Base-by-base conservation (phyloP, 2,329 filamentous ascomycete genomes). In the Rhytidhysteron rufulum region DNA sequence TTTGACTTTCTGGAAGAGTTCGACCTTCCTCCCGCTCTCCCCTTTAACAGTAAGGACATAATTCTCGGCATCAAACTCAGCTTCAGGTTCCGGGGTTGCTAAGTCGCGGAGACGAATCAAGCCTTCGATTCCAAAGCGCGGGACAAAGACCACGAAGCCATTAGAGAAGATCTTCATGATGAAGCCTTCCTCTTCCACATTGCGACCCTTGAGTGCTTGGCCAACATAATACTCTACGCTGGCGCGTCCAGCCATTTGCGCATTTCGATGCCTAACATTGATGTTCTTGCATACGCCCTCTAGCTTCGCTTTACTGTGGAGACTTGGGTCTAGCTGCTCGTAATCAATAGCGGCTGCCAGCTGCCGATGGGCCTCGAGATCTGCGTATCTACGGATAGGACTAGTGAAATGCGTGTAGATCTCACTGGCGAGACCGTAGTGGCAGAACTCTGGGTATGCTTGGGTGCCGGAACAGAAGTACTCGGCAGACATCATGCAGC, bases 341-440 rank as follows among this genome's bases (percentile, higher is more conserved):
- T 97, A 97, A 43, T 85, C 87, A 58, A 98, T 97, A 21, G 93
- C 90, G 8, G 93, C 91, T 0, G 93, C 91, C 38, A 98, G 83
- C 71, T 98, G 93, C 11, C 91, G 79, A 66, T 98, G 91, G 4
- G 88, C 91, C 41, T 95, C 82, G 3, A 98, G 78, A 71, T 98
- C 93, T n/a, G 91, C 91, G 63, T 98, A 98, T 21, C 94, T 87
- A 43, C 93, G 86, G 62, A 98, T 98, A 3, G 93, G 94, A 3
- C 87, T 94, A 0, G 93, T 98, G 69, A 98, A 98, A 67, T 98
- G 93, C 2, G 93, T 98, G 72, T 98, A 98, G 63, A 98, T 98
- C 58, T 94, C 87, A 3, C 86, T 89, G 0, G 94, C 94, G 25
- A 98, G 82, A 52, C 93, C 93, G 67, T 98, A 98, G 70, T 98